Evolutionary conservation across 345 rosid genomes (phyloP), one percentile per base, ranked within the genome.

Genomic region (Xanthoceras sorbifolium): DNA sequence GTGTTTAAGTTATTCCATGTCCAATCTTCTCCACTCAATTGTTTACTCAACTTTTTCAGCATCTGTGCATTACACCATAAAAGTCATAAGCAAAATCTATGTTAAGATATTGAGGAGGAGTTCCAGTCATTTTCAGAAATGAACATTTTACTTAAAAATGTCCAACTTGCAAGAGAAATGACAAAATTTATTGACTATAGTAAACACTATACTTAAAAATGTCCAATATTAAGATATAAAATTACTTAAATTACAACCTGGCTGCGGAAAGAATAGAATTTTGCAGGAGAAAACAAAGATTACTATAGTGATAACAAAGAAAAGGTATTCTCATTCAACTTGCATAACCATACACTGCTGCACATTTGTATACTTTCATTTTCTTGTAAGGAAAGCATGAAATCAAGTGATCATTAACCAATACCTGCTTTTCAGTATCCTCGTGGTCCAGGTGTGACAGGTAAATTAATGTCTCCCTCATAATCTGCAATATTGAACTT

Each of bases 361-460:
- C 23, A 46, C 50, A 46, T 46, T 44, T 23, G 9, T 46, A 26
- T 68, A 23, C 25, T 18, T 36, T 67, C 25, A 36, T 68, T 26
- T n/a, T 52, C 40, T 29, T 69, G 17, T 18, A 52, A 52, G 31
- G 44, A 70, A 44, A 28, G 28, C 14, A 29, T 4, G 57, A 61
- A 28, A 12, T n/a, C 61, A 29, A 62, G 10, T 5, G 20, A 31
- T 31, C 62, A 59, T 23, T 12, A 28, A 31, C 61, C 5, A 11
- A 40, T 86, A 96, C 99, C 98, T 94, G 98, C 83, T 92, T 94
- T 85, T 97, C 99, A 23, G 99, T 97, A 82, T 97, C 99, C 32
- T 94, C 98, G 25, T 97, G 98, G 77, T 97, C 99, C 70, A 97
- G 97, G 82, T 97, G 98, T 50, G 99, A 88, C 77, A 97, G 80